Percentiles rank a stretch among this genome's conserved stretches.
Evolutionary conservation across 208 protist genomes (phyloP).

Genomic region (Acanthamoeba triangularis): DNA sequence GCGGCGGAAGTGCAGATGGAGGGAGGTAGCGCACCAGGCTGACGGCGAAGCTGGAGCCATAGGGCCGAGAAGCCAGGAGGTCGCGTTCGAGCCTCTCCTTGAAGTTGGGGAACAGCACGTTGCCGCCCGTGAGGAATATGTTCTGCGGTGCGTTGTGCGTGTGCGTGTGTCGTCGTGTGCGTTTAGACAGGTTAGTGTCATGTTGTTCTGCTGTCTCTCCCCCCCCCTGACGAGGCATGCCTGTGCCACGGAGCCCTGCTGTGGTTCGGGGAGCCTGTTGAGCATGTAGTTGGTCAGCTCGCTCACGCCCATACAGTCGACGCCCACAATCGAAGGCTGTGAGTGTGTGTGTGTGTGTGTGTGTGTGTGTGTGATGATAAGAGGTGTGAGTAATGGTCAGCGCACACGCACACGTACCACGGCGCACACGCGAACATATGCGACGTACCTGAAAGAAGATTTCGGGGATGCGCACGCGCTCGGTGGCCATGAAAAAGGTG

Average conservation of each 20-base stretch:
- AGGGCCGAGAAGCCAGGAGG: background rate
- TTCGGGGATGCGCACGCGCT: conserved; percentile 29
- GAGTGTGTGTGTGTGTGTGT: no score
- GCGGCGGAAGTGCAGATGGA: background rate
- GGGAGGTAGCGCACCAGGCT: background rate
- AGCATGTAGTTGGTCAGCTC: conserved; percentile 18
- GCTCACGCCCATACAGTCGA: conserved; percentile 62
- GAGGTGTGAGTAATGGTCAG: no score
- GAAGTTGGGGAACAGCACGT: conserved; percentile 37
- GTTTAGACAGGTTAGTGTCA: background rate
- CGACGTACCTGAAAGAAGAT: conserved; percentile 41
- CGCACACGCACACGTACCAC: no score
- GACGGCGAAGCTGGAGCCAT: background rate
- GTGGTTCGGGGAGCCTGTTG: background rate
- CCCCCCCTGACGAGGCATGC: no score
- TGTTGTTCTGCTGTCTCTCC: no score
- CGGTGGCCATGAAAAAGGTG: background rate
- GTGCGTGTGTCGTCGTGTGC: no score
- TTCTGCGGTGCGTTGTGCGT: no score
- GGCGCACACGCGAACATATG: background rate
- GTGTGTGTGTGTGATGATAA: no score
- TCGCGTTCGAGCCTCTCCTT: conserved; percentile 24
- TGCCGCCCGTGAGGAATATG: conserved; percentile 53
- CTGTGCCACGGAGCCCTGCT: background rate
- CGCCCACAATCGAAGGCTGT: conserved; percentile 37